Base-by-base conservation (phyloP, 352 stramenopile species). In the Phytophthora sojae region DNA sequence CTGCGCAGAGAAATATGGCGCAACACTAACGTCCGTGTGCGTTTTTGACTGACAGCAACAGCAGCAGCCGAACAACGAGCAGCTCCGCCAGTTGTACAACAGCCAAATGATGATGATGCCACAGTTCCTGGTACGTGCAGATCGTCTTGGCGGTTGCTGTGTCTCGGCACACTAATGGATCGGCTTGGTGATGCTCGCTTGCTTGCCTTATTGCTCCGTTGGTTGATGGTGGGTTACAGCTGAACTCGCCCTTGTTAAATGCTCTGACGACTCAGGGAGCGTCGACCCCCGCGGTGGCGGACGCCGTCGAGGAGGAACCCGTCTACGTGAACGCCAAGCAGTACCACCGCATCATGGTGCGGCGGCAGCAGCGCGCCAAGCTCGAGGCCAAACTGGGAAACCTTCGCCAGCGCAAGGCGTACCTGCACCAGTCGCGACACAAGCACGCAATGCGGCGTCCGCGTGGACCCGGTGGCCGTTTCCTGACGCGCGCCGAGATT, bases 321-420 rank as follows among this genome's bases (percentile, higher is more conserved):
- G 88, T 97, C 39, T 97, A 96, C 67, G 91, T 97, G 42, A 97
- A 97, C 64, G 91, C 89, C 55, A 97, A 97, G 79, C 91, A 97
- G 69, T 97, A 97, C 67, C 88, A 96, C 65, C 86, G 91, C 19
- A 97, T 97, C 63, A 91, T 97, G 83, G 88, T 96, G 50, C 89
- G 91, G 30, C 85, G 91, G 57, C 86, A 97, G 62, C 88, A 95
- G 71, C 82, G 89, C 29, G 87, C 89, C 32, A 97, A 97, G 66
- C 82, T 96, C 15, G 91, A 96, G 63, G 85, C 88, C 32, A 95
- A 96, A 70, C 76, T 96, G 9, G 86, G 86, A 49, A 93, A 86
- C 61, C 67, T 70, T 54, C 85, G 83, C 47, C 90, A 96, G 74
- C 88, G 87, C 53, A 94, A 95, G 73, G 89, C 88, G 5, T 97